Evolutionary conservation across 2,329 filamentous ascomycete genomes (phyloP).

Genomic region (Incumbomyces delicatus): DNA sequence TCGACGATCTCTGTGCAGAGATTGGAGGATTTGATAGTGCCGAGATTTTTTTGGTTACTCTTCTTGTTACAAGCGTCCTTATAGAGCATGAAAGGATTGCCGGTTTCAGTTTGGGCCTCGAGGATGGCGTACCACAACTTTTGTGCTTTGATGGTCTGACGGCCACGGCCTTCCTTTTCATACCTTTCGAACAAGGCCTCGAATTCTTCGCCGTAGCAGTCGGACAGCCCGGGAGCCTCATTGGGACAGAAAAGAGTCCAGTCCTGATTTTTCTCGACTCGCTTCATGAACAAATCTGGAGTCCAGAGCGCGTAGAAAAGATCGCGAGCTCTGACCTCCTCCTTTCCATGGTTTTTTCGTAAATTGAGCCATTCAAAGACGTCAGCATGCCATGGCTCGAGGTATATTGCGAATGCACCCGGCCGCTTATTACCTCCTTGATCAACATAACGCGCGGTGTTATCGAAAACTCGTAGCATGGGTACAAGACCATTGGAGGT

Average conservation of each 20-base stretch:
- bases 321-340: conserved; percentile 92
- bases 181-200: conserved; percentile 87
- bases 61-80: conserved; percentile 98
- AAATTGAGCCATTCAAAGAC: conserved; percentile 96
- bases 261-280: conserved; percentile 88
- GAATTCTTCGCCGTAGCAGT: conserved; percentile 96
- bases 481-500: conserved; percentile 95
- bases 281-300: conserved; percentile 98
- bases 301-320: conserved; percentile 98
- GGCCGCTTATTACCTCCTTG: conserved; percentile 99
- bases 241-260: conserved; percentile 99
- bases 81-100: conserved; percentile 99
- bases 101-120: conserved; percentile 96
- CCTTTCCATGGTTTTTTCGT: conserved; percentile 98
- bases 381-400: conserved; percentile 98
- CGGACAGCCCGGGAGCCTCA: conserved; percentile 86
- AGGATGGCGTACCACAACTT: conserved; percentile 99
- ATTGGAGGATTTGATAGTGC: conserved; percentile 96
- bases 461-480: conserved; percentile 98
- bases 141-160: conserved; percentile 88
- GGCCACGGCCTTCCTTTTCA: conserved; percentile 76
- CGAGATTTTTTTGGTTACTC: conserved; percentile 99
- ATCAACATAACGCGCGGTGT: conserved; percentile 96
- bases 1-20: conserved; percentile 98
- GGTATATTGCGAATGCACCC: conserved; percentile 95